Evolutionary conservation across 2,329 filamentous ascomycete species (phyloP), one percentile per base, ranked within the genome.

Genomic region (Hymenoscyphus albidus): DNA sequence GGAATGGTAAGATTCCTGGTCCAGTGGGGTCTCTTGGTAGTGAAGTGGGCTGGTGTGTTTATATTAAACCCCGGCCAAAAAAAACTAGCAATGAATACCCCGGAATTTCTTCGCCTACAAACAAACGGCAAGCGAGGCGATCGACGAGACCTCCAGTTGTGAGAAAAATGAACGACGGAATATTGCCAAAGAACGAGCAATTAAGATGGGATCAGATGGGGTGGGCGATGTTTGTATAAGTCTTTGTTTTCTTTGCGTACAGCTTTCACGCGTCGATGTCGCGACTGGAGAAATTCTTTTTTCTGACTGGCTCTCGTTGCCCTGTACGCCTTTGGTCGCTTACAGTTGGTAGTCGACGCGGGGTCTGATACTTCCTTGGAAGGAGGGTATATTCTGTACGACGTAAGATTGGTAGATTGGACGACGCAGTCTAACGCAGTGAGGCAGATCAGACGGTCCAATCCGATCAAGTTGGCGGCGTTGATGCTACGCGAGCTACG

Each of bases 1-100:
- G 59, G 61, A 63, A 62, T 59, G 48, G 61, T 40, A 39, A 42
- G 58, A 51, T 60, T 61, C 51, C 60, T 62, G 51, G 18, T n/a
- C 42, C 63, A 57, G 62, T 61, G 61, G 63, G 63, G 59, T 65
- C 59, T 63, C 22, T 51, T 61, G 18, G 58, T 59, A 38, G 62
- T 62, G 56, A 63, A 58, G 64, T 61, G 58, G 64, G 65, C 56
- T 51, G 48, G 62, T 63, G 65, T 66, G 66, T 68, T 67, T 69
- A 68, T 69, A 67, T 67, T 42, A 68, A 68, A 67, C 64, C 64
- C 59, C 67, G 65, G 22, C 48, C 48, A 54, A 27, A 56, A 55
- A 56, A 62, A 55, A 39, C 55, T 35, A 35, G 18, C 18, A 54
- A 54, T 54, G 48, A 27, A 59, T 38, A 38, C 38, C 59, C 35